Base-by-base conservation (phyloP, 2,329 filamentous ascomycete species). In the Paecilomyces variotii region DNA sequence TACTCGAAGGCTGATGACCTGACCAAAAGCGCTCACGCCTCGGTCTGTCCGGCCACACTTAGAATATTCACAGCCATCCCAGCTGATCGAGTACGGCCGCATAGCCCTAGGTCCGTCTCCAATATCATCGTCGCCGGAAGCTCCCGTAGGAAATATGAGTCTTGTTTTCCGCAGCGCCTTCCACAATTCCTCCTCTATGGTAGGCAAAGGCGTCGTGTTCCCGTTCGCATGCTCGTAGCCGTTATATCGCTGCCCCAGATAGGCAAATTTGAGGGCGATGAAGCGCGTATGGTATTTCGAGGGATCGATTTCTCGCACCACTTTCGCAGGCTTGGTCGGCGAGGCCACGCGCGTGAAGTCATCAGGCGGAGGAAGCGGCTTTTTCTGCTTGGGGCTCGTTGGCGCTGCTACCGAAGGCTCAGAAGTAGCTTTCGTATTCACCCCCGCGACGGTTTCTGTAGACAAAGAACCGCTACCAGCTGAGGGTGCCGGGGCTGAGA, bases 21-120 rank as follows among this genome's bases (percentile, higher is more conserved):
- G 94, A 0, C 94, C 94, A 77, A 99, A 99, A 2, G 94, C 92
- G 74, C 91, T 97, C 35, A 99, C 94, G 11, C 94, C 94, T 57
- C 86, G 82, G 72, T 99, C 94, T 19, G 94, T 99, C 62, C 94
- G 82, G 1, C 94, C 94, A 69, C 93, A 97, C 74, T 99, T 99
- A 35, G 89, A 91, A 74, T 97, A 99, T 61, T 96, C 89, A 73
- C 86, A 92, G 6, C 87, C 87, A 34, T 89, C 85, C 82, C 91
- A 96, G 72, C 90, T 87, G 27, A 97, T 74, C 35, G 76, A 73
- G 53, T 73, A 72, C 26, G 73, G 71, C 50, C 65, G 67, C 60
- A 64, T 54, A 53, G 58, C 62, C 53, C 84, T 80, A 19, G 77
- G 75, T 59, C 76, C 72, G 3, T 78, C 76, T 62, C 72, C 69